Conservation (phyloP, 768 basidiomycete species). For the Chalciporus piperatus region DNA sequence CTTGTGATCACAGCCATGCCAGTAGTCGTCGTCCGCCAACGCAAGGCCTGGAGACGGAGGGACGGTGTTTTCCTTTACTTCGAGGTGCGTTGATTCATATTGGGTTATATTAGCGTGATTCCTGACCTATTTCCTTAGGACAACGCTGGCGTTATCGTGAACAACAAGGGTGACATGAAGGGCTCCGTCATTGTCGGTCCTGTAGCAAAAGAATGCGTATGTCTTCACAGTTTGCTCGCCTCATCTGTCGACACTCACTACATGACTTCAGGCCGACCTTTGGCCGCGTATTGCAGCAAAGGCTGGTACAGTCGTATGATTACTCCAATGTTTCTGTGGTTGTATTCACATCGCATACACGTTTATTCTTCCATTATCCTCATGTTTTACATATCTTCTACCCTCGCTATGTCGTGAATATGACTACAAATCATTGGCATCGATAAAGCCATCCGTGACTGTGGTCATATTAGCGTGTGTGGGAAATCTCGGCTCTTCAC, state of each 20-base stretch:
- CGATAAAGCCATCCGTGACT: too few relatives aligned
- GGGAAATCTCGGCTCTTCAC: neutral
- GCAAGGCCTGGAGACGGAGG: conserved; percentile 96
- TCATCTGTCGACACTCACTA: too few relatives aligned
- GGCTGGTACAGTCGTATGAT: conserved; percentile 95
- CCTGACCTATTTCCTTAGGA: conserved; percentile 45
- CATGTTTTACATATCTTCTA: conserved; percentile 15
- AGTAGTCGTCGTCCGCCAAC: conserved; percentile 93
- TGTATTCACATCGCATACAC: conserved; percentile 7
- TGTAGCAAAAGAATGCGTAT: conserved; percentile 98
- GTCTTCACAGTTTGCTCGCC: too few relatives aligned
- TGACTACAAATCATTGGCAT: conserved; percentile 11
- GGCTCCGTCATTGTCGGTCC: conserved; percentile 95
- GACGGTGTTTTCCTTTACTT: conserved; percentile 99
- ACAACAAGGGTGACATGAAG: conserved; percentile 99
- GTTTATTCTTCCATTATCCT: too few relatives aligned
- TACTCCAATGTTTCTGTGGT: conserved; percentile 12
- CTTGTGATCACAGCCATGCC: conserved; percentile 75
- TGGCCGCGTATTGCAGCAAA: conserved; percentile 99
- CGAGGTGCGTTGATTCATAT: conserved; percentile 50
- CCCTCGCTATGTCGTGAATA: conserved; percentile 19
- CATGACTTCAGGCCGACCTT: conserved; percentile 70
- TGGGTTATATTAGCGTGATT: neutral
- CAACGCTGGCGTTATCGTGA: conserved; percentile 96
- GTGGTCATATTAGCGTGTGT: too few relatives aligned